These are phyloP conservation scores for Fusarium sp. DNA, from an alignment of 2,329 filamentous ascomycete species.

Conservation along the genomic window DNA sequence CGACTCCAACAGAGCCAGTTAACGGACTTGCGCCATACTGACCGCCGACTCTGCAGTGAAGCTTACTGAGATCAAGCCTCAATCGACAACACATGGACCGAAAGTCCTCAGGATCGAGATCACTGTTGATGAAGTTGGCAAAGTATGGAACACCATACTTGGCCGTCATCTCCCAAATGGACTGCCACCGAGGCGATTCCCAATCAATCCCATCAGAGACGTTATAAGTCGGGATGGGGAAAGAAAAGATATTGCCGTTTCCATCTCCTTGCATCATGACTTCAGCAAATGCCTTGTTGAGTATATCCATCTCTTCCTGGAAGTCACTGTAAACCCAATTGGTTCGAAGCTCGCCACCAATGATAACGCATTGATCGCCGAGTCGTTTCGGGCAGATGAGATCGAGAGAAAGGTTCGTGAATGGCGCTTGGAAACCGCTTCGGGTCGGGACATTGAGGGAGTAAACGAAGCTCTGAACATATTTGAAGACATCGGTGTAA, in stretches of 20 bases:
- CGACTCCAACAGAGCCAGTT: slow-evolving; percentile 37
- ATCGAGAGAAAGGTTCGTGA: slow-evolving; percentile 39
- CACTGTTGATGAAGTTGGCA: slow-evolving; percentile 42
- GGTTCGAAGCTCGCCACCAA: slow-evolving; percentile 26
- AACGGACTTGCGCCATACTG: slow-evolving; percentile 39
- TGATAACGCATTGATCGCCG: slow-evolving; percentile 27
- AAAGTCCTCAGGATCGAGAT: slow-evolving; percentile 40
- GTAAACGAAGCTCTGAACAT: slow-evolving; percentile 40
- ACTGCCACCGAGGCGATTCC: slow-evolving; percentile 39
- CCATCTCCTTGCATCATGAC: slow-evolving; percentile 42
- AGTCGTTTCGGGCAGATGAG: slow-evolving; percentile 35
- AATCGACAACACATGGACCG: slow-evolving; percentile 40
- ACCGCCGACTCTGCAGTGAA: slow-evolving; percentile 37
- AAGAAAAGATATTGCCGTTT: slow-evolving; percentile 41
- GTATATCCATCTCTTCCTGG: slow-evolving; percentile 41
- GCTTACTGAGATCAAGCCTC: slow-evolving; percentile 38
- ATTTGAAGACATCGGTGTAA: slow-evolving; percentile 40
- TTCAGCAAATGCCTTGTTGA: slow-evolving; percentile 41
- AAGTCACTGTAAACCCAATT: slow-evolving; percentile 39
- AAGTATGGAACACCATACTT: slow-evolving; percentile 42
- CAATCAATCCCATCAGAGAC: slow-evolving; percentile 38
- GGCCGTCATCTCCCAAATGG: slow-evolving; percentile 41
- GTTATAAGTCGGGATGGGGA: slow-evolving; percentile 40
- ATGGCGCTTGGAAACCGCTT: slow-evolving; percentile 41
- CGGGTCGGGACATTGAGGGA: slow-evolving; percentile 41